Base-by-base conservation (phyloP, 768 basidiomycete genomes). In the Lactifluus pinguis region DNA sequence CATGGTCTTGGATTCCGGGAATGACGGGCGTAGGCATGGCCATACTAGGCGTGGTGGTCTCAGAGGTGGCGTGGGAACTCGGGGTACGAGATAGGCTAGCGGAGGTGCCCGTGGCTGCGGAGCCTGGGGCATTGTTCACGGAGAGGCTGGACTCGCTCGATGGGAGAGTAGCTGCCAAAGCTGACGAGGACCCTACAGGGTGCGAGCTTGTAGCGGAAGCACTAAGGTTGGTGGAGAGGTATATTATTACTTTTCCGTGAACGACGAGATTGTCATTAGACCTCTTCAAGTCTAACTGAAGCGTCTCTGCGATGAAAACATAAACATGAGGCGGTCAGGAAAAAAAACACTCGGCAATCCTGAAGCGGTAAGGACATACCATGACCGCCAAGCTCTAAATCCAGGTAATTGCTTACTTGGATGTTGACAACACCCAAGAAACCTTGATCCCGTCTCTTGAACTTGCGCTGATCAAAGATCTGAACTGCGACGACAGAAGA, bases 201-300 rank as follows among this genome's bases (percentile, higher is more conserved):
- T 89, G 89, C 3, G 90, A 85, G 72, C 92, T 94, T 66, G 82
- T 78, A 67, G 95, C 92, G 39, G 93, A 91, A 66, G 86, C 84
- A 60, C 76, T 81, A 70, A 91, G 79, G 70, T 98, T 95, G 52
- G 97, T 98, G 17, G 93, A 95, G 41, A 99, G 81, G 74, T 95
- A 94, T 66, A 98, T 83, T 72, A 98, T 95, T 66, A 99, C 83
- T 75, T 98, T 98, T 50, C 97, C 97, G 69, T 98, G 94, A 4
- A 99, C 97, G 51, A 94, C 90, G 30, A 97, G 83, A 71, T 97
- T 95, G 74, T 99, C 97, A 68, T 95, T 97, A n/a, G 95, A 98
- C 75, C 95, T 95, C 78, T 98, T 97, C 68, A 99, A 77, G 70
- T 98, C 97, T 66, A 95, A 73, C 0, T 95, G 98, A 53, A 98